Evolutionary conservation across 2,329 filamentous ascomycete genomes (phyloP).

Genomic region (Ambrosiella cleistominuta): DNA sequence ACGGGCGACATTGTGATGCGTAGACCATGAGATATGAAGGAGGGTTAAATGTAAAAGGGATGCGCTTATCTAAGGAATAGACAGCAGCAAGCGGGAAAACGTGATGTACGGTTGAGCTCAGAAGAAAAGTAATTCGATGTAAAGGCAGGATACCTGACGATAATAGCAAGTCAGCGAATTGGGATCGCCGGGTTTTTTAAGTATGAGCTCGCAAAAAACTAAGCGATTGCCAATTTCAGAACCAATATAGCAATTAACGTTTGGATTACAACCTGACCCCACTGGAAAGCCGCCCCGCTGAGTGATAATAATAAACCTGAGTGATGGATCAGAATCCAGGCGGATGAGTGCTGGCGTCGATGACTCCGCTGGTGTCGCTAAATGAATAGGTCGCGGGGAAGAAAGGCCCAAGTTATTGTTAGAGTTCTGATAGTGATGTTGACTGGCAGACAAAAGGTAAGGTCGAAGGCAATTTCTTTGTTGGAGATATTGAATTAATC

Average conservation of each 20-base stretch:
- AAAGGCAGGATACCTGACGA: background rate
- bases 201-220: background rate
- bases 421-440: background rate
- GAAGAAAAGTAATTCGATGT: background rate
- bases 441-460: background rate
- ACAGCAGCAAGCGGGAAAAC: background rate
- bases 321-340: background rate
- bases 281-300: background rate
- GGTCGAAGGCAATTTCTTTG: too few species aligned
- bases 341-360: background rate
- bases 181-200: background rate
- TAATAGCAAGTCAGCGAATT: background rate
- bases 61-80: constrained; percentile 1
- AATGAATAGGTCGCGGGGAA: background rate
- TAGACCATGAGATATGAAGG: background rate
- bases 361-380: background rate
- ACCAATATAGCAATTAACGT: background rate
- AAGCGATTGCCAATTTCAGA: background rate
- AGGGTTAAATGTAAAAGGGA: background rate
- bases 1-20: constrained; percentile 13
- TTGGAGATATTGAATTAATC: too few species aligned
- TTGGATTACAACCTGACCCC: background rate
- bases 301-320: background rate
- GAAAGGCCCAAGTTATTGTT: background rate
- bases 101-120: constrained; percentile 2